A percentile compares a stretch with the other conserved stretches of the same genome.
Conservation (phyloP, 2,329 filamentous ascomycete genomes). For the Nemania diffusa region DNA sequence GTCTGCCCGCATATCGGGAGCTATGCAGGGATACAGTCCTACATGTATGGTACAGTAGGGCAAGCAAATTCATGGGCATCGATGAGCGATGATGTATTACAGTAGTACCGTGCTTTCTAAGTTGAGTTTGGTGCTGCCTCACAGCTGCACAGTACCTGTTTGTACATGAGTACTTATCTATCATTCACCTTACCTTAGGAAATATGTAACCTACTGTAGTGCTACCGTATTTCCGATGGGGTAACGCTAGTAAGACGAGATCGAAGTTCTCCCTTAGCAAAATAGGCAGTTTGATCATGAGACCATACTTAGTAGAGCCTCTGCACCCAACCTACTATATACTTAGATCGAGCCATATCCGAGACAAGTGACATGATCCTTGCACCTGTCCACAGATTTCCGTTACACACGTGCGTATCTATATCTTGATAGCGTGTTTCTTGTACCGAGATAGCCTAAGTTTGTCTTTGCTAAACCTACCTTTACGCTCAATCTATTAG, state of each 20-base stretch:
- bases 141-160: no score
- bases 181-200: not conserved
- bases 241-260: not conserved
- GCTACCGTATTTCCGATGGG: not conserved
- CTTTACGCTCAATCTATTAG: no score
- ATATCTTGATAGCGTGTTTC: not conserved
- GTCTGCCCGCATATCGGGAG: not conserved
- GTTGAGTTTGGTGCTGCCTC: no score
- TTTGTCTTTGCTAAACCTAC: no score
- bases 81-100: not conserved
- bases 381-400: slow-evolving; percentile 3
- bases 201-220: not conserved
- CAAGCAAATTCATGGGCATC: not conserved
- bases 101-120: not conserved
- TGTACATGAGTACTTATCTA: not conserved
- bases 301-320: not conserved
- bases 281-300: not conserved
- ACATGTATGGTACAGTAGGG: not conserved
- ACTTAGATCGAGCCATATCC: not conserved
- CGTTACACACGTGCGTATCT: not conserved
- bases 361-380: not conserved
- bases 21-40: not conserved
- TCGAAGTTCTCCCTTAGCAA: not conserved
- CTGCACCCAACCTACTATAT: not conserved
- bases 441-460: not conserved